Evolutionary conservation across 176 grass and related monocot genomes (phyloP).

Genomic region (Avena atlantica): DNA sequence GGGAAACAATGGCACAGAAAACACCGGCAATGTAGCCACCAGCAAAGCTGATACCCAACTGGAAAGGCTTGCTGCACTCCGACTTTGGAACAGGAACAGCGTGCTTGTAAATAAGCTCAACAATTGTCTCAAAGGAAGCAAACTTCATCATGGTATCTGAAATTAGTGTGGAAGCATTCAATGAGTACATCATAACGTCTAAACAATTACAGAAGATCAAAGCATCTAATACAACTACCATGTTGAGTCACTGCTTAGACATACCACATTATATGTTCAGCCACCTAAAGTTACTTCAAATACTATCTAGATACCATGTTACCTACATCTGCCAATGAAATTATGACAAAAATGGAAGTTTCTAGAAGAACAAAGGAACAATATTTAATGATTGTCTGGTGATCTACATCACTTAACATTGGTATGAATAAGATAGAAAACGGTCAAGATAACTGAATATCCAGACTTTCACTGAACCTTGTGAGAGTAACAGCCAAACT

Average conservation of each 20-base stretch:
- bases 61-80: slow-evolving; percentile 72
- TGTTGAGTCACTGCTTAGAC: background rate
- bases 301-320: background rate
- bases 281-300: background rate
- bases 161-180: slow-evolving; percentile 8
- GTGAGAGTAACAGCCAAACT: background rate
- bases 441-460: background rate
- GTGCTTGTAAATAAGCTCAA: slow-evolving; percentile 89
- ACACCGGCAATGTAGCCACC: slow-evolving; percentile 93
- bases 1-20: slow-evolving; percentile 92
- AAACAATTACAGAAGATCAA: slow-evolving; percentile 33
- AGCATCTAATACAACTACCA: slow-evolving; percentile 11
- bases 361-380: background rate
- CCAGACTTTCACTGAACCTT: background rate
- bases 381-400: background rate
- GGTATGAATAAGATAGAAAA: background rate
- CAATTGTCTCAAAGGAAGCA: slow-evolving; percentile 88
- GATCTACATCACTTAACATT: background rate
- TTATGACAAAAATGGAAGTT: background rate
- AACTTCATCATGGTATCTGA: slow-evolving; percentile 99
- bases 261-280: background rate
- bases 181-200: background rate
- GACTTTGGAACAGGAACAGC: slow-evolving; percentile 73
- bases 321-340: slow-evolving; percentile 15
- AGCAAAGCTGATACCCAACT: slow-evolving; percentile 86